Conservation (phyloP, 306 rosid species). For the Lupinus albus region DNA sequence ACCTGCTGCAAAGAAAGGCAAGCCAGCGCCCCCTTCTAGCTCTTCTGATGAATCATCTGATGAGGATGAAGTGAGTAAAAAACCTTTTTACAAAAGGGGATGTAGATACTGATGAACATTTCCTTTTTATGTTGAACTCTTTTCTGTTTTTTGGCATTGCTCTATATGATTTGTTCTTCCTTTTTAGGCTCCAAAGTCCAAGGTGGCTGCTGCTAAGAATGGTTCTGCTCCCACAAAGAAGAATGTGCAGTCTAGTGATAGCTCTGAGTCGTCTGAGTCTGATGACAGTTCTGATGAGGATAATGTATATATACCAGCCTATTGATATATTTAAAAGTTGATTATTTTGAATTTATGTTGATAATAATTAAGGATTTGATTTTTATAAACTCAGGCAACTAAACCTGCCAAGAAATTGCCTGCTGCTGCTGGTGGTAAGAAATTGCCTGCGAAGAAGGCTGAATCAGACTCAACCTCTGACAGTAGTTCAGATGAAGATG, state of each 20-base stretch:
- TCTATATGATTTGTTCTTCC: not conserved
- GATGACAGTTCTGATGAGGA: slow-evolving; percentile 46
- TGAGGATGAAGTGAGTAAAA: slow-evolving; percentile 52
- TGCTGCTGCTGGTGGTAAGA: not conserved
- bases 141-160: not conserved
- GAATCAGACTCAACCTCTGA: not conserved
- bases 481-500: slow-evolving; percentile 18
- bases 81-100: not conserved
- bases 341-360: not conserved
- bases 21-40: slow-evolving; percentile 13
- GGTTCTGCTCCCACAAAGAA: slow-evolving; percentile 37
- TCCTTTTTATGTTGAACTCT: not conserved
- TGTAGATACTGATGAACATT: not conserved
- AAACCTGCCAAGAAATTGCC: slow-evolving; percentile 18
- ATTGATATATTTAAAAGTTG: not conserved
- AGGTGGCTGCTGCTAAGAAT: slow-evolving; percentile 40
- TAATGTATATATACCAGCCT: not conserved
- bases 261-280: slow-evolving; percentile 47
- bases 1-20: slow-evolving; percentile 51
- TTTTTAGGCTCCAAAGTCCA: slow-evolving; percentile 50
- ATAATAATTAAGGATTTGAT: not conserved
- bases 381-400: slow-evolving; percentile 20
- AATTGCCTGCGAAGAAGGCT: not conserved
- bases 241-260: slow-evolving; percentile 37
- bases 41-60: slow-evolving; percentile 39